phyloP scores from a whole-genome alignment of 768 basidiomycete genomes.

The Mycena epipterygia region DNA sequence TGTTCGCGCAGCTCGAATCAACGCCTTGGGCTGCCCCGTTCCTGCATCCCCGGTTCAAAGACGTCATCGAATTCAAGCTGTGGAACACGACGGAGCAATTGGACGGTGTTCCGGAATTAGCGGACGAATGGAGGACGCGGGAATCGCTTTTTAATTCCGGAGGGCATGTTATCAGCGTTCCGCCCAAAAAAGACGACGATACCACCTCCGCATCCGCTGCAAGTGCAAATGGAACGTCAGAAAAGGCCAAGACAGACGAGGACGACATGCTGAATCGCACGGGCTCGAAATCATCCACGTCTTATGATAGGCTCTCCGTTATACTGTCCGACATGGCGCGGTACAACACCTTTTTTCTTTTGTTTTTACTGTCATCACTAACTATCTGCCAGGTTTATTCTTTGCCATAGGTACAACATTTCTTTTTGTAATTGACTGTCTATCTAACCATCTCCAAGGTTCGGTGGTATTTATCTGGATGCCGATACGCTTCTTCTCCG shows the following conservation, averaged over 20 bases:
- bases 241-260: constrained; percentile 49
- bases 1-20: constrained; percentile 83
- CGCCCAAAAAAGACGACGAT: constrained; percentile 53
- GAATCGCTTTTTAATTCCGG: constrained; percentile 91
- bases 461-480: constrained; percentile 96
- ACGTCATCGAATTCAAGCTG: constrained; percentile 93
- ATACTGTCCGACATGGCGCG: constrained; percentile 97
- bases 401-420: constrained; percentile 80
- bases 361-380: no score
- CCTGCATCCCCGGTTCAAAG: constrained; percentile 91
- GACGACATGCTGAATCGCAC: constrained; percentile 75
- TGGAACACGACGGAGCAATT: constrained; percentile 99
- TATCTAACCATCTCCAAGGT: constrained; percentile 45
- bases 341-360: no score
- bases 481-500: constrained; percentile 96
- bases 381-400: no score
- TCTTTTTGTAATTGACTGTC: background rate
- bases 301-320: constrained; percentile 93
- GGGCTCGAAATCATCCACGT: constrained; percentile 86
- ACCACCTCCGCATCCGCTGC: constrained; percentile 37
- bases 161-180: constrained; percentile 80
- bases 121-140: constrained; percentile 89
- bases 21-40: constrained; percentile 98
- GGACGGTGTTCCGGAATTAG: constrained; percentile 90
- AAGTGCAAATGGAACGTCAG: constrained; percentile 33